A percentile compares a stretch with the other conserved stretches of the same genome.
Evolutionary conservation across 306 rosid species (phyloP).

Genomic region (Prunus padus): DNA sequence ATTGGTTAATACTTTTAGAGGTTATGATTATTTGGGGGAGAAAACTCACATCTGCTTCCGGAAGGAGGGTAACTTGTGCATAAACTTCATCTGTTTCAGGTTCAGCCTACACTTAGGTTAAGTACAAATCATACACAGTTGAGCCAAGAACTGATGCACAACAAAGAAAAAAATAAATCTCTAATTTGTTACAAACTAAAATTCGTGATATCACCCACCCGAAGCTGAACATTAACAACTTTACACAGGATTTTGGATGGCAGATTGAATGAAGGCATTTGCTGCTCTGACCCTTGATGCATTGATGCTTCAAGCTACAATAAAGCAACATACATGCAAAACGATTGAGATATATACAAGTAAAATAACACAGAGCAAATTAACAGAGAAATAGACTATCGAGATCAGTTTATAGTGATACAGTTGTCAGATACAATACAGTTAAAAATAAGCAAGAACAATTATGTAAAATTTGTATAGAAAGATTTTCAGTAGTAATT

Average conservation of each 20-base stretch:
- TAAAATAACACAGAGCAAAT: slow-evolving; percentile 9
- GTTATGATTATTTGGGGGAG: slow-evolving; percentile 1
- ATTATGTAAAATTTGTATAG: background rate
- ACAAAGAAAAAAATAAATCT: slow-evolving; percentile 1
- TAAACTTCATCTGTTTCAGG: slow-evolving; percentile 94
- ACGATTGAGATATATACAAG: background rate
- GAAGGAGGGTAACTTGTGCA: slow-evolving; percentile 86
- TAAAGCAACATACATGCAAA: slow-evolving; percentile 14
- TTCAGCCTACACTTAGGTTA: slow-evolving; percentile 72
- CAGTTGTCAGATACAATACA: background rate
- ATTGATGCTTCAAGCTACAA: slow-evolving; percentile 91
- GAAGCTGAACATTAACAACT: slow-evolving; percentile 85
- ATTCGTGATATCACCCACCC: slow-evolving; percentile 51
- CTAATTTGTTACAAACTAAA: slow-evolving; percentile 15
- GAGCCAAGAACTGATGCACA: slow-evolving; percentile 9
- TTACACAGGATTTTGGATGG: slow-evolving; percentile 86
- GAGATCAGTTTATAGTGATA: background rate
- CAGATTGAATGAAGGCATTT: slow-evolving; percentile 91
- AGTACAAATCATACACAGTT: slow-evolving; percentile 17
- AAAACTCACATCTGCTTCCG: slow-evolving; percentile 74
- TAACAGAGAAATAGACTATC: background rate
- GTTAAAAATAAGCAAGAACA: background rate
- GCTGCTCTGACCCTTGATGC: slow-evolving; percentile 94
- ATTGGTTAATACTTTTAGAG: background rate
- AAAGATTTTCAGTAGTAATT: background rate